Base-by-base conservation (phyloP, 768 basidiomycete genomes). In the Boletus rubescentipes region DNA sequence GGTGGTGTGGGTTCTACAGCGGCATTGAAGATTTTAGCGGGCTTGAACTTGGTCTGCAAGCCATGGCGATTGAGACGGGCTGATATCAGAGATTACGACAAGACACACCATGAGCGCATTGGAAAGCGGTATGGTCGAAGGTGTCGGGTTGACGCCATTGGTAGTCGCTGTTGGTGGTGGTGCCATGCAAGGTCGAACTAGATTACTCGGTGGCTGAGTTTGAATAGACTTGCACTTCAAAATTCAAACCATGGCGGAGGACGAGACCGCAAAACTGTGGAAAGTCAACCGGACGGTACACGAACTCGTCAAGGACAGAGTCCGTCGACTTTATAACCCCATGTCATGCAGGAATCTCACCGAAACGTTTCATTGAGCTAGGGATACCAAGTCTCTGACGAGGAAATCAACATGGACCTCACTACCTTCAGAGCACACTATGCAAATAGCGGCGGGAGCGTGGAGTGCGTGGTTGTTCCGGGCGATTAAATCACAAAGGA, bases 211-310 rank as follows among this genome's bases (percentile, higher is more conserved):
- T 43, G 54, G 78, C 84, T 80, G 84, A 84, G 83, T 85, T 83
- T 72, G 62, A 84, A 62, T 32, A 40, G 64, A 65, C 70, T 67
- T 60, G 55, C 59, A 53, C 48, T 50, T 41, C 43, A 62, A 66
- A 53, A 46, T 50, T 41, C 43, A 62, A 66, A 65, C 72, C 63
- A 88, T 90, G 86, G 75, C 79, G 59, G 87, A 90, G 62, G 89
- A 91, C 74, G 90, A 92, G 71, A 82, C 86, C 56, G 89, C 94
- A 54, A 86, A 86, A 66, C 79, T 98, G 67, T 98, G 94, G 93
- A 89, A 95, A 66, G 94, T 98, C 58, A 93, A 93, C 72, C 77
- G 92, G 64, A 98, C 97, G 45, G 89, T 98, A 39, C 95, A 98
- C 69, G 96, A 99, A 73, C 85, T 99, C 48, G 92, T 95, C 58